Conservation (phyloP, 2,329 filamentous ascomycete species). For the Orbilia blumenaviensis region DNA sequence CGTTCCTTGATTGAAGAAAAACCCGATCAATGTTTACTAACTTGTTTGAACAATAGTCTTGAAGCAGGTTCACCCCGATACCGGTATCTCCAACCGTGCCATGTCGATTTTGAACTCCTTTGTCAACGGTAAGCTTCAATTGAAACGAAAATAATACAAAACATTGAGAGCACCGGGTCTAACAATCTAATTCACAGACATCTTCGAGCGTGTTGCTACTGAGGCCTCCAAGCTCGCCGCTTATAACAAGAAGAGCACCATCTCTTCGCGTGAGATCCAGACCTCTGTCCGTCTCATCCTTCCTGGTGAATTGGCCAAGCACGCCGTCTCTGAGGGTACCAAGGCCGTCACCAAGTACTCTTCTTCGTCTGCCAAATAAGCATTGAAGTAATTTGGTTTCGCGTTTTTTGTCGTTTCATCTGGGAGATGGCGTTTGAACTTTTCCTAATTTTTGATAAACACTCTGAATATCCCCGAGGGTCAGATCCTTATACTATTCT, state of each 20-base stretch:
- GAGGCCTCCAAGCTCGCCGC: slow-evolving; percentile 99
- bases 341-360: slow-evolving; percentile 99
- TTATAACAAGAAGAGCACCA: slow-evolving; percentile 99
- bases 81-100: slow-evolving; percentile 99
- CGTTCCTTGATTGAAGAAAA: neutral
- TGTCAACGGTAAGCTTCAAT: slow-evolving; percentile 93
- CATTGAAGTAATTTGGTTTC: slow-evolving; percentile 61
- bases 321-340: slow-evolving; percentile 98
- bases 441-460: slow-evolving; percentile 56
- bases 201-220: slow-evolving; percentile 98
- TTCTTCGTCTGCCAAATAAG: slow-evolving; percentile 91
- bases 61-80: slow-evolving; percentile 99
- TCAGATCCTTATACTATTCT: slow-evolving; percentile 33
- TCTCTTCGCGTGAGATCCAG: slow-evolving; percentile 99
- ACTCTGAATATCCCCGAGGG: slow-evolving; percentile 51
- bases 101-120: slow-evolving; percentile 99
- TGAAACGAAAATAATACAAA: too few relatives aligned
- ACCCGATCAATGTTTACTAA: neutral
- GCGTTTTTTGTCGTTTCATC: slow-evolving; percentile 67
- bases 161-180: too few relatives aligned
- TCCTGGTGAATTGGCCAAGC: slow-evolving; percentile 98
- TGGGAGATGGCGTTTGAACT: slow-evolving; percentile 62
- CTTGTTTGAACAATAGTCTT: slow-evolving; percentile 71
- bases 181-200: slow-evolving; percentile 72
- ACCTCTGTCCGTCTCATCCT: slow-evolving; percentile 98